Evolutionary conservation across 352 stramenopile genomes (phyloP).

Genomic region (Phytophthora agathidicida): DNA sequence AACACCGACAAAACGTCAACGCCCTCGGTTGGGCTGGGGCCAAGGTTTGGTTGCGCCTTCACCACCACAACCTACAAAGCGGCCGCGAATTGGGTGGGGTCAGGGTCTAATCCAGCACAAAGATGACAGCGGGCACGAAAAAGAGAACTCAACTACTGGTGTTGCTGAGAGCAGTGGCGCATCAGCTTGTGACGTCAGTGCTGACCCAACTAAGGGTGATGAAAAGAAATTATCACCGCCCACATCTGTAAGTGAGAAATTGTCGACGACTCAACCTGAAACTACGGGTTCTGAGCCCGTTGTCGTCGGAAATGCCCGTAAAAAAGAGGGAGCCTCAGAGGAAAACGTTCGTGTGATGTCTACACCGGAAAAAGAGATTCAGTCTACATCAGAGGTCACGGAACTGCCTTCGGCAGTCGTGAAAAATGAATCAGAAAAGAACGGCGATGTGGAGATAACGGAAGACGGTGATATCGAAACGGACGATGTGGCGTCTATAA

Average conservation of each 20-base stretch:
- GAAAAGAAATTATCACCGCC: not conserved
- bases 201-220: slow-evolving; percentile 4
- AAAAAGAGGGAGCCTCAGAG: not conserved
- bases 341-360: not conserved
- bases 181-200: slow-evolving; percentile 4
- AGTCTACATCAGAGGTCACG: slow-evolving; percentile 1
- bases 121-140: slow-evolving; percentile 9
- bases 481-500: slow-evolving; percentile 8
- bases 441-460: slow-evolving; percentile 2
- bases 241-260: slow-evolving; percentile 2
- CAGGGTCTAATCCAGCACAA: slow-evolving; percentile 70
- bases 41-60: slow-evolving; percentile 80
- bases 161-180: slow-evolving; percentile 7
- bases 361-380: slow-evolving; percentile 16
- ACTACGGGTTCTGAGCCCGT: not conserved
- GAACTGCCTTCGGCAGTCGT: not conserved
- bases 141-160: slow-evolving; percentile 5
- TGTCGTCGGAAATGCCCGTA: not conserved
- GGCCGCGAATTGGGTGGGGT: slow-evolving; percentile 83
- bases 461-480: slow-evolving; percentile 12
- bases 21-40: slow-evolving; percentile 79
- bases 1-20: slow-evolving; percentile 59
- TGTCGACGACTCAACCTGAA: slow-evolving; percentile 7
- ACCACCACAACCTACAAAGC: slow-evolving; percentile 66
- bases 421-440: slow-evolving; percentile 3